Base-by-base conservation (phyloP, 495 filamentous ascomycete genomes). In the Terfezia claveryi region DNA sequence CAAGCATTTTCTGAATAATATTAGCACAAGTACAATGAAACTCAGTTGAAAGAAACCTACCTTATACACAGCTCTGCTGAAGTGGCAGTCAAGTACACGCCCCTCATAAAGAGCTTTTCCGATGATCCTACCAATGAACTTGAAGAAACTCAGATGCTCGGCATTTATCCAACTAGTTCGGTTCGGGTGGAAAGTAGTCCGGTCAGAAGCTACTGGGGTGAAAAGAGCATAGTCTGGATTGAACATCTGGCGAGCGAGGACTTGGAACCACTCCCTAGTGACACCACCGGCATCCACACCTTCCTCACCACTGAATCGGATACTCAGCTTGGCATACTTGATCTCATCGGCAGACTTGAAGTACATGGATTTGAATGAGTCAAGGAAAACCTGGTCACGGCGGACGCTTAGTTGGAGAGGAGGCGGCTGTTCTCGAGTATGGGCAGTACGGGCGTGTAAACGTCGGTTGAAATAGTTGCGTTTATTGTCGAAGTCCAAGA, bases 401-500 rank as follows among this genome's bases (percentile, higher is more conserved):
- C 91, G 84, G 53, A 96, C 84, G 59, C 76, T 78, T 49, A 99
- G 77, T 66, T 95, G 88, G 51, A 99, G 73, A 55, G 92, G 74
- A 56, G 81, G 80, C 57, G 72, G 75, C 49, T 71, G 67, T 36
- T 72, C 71, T 14, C 74, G 71, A 58, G 76, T 73, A 58, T 83
- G 77, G 11, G 74, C 74, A 8, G 71, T 73, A 54, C 88, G 84
- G 38, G 78, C 74, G 67, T 96, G 91, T 17, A 99, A 75, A 59
- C 83, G 84, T 49, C 92, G 83, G 67, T 77, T 95, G 72, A 99
- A 99, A 75, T 91, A 99, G 67, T 92, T 95, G 61, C 92, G 88
- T 75, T 99, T 99, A 71, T 96, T 99, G 67, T 99, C 91, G 63
- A 99, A 99, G 61, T 99, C 91, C 50, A 99, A 70, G 12, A 99